Conservation (phyloP, 495 filamentous ascomycete species). For the Trichoderma asperelloides region DNA sequence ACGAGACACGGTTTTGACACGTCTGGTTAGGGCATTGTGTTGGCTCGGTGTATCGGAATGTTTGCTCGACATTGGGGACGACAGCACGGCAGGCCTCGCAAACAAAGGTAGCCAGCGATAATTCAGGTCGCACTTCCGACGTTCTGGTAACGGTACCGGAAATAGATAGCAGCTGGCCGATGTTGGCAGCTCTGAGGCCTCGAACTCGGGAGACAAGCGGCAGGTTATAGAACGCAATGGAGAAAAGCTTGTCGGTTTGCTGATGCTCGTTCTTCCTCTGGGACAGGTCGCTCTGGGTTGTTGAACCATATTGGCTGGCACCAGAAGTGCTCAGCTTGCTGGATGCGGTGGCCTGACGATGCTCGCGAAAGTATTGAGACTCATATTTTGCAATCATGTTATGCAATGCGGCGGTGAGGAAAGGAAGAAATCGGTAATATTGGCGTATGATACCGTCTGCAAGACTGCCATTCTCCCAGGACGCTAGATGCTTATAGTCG, state of each 20-base stretch:
- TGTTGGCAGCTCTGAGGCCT: conserved; percentile 79
- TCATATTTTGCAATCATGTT: conserved; percentile 91
- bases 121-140: conserved; percentile 89
- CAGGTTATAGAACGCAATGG: conserved; percentile 92
- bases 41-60: conserved; percentile 93
- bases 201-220: conserved; percentile 88
- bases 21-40: conserved; percentile 87
- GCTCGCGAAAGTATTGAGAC: conserved; percentile 84
- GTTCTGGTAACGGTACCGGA: conserved; percentile 95
- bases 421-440: conserved; percentile 94
- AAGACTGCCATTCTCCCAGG: conserved; percentile 60
- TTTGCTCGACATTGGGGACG: conserved; percentile 88
- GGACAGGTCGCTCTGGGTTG: conserved; percentile 54
- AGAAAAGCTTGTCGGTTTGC: conserved; percentile 92
- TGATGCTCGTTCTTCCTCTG: conserved; percentile 76
- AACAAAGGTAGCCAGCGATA: conserved; percentile 84
- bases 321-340: conserved; percentile 59
- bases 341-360: conserved; percentile 63
- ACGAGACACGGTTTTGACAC: conserved; percentile 83
- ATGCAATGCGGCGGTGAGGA: conserved; percentile 80
- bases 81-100: conserved; percentile 79
- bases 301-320: conserved; percentile 50
- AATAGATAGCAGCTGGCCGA: conserved; percentile 86
- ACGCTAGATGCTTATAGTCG: conserved; percentile 80
- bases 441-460: conserved; percentile 76